phyloP scores from a whole-genome alignment of 306 rosid genomes.

The Fagus crenata region DNA sequence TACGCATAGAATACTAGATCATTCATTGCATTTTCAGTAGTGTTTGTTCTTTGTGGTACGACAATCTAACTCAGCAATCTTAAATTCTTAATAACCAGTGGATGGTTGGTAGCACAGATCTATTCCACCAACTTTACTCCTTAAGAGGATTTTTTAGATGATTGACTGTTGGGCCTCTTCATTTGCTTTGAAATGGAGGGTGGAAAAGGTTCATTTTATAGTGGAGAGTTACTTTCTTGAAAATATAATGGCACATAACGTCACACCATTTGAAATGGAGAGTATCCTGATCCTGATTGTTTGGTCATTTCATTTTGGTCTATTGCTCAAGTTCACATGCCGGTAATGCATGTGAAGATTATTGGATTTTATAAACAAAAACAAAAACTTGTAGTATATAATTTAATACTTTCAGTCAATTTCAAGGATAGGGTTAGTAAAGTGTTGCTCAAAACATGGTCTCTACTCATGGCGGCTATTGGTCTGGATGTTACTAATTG shows the following conservation, averaged over 20 bases:
- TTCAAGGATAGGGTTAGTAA: constrained; percentile 31
- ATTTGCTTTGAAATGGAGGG: too few relatives aligned
- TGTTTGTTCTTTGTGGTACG: constrained; percentile 3
- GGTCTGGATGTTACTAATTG: constrained; percentile 52
- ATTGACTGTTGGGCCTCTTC: not conserved
- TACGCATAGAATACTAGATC: not conserved
- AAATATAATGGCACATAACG: too few relatives aligned
- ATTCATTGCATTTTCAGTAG: constrained; percentile 3
- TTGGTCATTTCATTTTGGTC: not conserved
- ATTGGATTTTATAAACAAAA: not conserved
- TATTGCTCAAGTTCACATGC: constrained; percentile 11
- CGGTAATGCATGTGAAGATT: constrained; percentile 9
- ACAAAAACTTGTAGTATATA: not conserved
- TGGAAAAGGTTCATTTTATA: too few relatives aligned
- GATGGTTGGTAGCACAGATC: not conserved
- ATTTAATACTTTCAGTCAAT: constrained; percentile 24
- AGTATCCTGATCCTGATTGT: not conserved
- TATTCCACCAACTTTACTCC: not conserved
- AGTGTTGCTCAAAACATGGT: constrained; percentile 35
- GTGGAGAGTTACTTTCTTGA: too few relatives aligned
- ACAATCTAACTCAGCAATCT: not conserved
- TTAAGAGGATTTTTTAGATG: not conserved
- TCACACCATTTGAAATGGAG: too few relatives aligned
- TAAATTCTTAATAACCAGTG: too few relatives aligned
- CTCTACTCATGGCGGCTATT: constrained; percentile 59